These are phyloP conservation scores for Oidiodendron maius DNA, from an alignment of 495 filamentous ascomycete genomes.

Conservation along the genomic window DNA sequence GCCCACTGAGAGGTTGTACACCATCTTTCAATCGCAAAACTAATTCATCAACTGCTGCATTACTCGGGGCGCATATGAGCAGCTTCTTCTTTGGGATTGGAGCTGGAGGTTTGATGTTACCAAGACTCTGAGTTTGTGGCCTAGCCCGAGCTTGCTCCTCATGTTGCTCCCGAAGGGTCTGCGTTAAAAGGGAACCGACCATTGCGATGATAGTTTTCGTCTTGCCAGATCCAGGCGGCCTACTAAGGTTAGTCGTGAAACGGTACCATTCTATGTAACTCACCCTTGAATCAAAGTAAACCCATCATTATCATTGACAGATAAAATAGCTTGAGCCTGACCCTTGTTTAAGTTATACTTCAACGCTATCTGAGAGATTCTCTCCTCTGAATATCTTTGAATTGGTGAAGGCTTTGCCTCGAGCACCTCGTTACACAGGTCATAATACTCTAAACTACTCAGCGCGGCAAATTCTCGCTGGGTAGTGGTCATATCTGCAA, in stretches of 20 bases:
- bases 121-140: conserved; percentile 29
- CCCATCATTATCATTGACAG: conserved; percentile 87
- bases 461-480: conserved; percentile 94
- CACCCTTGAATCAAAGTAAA: conserved; percentile 94
- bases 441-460: conserved; percentile 86
- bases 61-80: conserved; percentile 92
- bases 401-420: conserved; percentile 83
- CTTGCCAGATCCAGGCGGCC: conserved; percentile 90
- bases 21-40: conserved; percentile 90
- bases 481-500: conserved; percentile 82
- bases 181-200: conserved; percentile 77
- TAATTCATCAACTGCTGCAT: conserved; percentile 93
- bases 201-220: conserved; percentile 98
- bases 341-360: conserved; percentile 83
- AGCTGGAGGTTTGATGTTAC: conserved; percentile 19
- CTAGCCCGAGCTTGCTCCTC: conserved; percentile 41
- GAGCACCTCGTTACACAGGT: conserved; percentile 86
- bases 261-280: conserved; percentile 12
- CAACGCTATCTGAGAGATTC: conserved; percentile 55
- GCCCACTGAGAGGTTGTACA: conserved; percentile 70
- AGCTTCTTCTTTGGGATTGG: conserved; percentile 60
- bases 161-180: conserved; percentile 41
- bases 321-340: conserved; percentile 88
- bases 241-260: conserved; percentile 7
- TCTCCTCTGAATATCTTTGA: conserved; percentile 68